These are phyloP conservation scores for Hypholoma fasciculare DNA, from an alignment of 768 basidiomycete species.

Conservation along the genomic window DNA sequence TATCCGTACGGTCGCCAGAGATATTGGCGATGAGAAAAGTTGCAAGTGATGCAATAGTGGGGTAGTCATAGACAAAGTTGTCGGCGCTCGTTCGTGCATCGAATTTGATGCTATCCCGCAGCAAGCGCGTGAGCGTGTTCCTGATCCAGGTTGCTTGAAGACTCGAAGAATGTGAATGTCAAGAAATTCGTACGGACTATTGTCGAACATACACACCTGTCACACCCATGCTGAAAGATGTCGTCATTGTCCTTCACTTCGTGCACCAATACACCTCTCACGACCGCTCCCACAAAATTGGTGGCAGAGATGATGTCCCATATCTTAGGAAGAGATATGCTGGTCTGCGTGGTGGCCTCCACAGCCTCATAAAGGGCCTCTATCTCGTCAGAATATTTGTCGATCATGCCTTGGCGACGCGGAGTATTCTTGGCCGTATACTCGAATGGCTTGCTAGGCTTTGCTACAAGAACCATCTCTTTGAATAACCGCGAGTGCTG, in stretches of 20 bases:
- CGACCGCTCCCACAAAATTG: slow-evolving; percentile 5
- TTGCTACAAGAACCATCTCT: slow-evolving; percentile 44
- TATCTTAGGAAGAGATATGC: slow-evolving; percentile 2
- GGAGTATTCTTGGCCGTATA: slow-evolving; percentile 42
- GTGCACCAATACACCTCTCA: slow-evolving; percentile 4
- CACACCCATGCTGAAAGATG: slow-evolving; percentile 12
- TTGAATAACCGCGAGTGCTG: slow-evolving; percentile 47
- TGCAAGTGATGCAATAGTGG: slow-evolving; percentile 1
- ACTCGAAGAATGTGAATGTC: neutral
- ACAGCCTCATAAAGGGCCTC: slow-evolving; percentile 15
- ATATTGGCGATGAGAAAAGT: neutral
- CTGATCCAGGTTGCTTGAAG: slow-evolving; percentile 12
- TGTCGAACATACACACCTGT: neutral
- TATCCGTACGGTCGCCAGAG: neutral
- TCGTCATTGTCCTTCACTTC: slow-evolving; percentile 2
- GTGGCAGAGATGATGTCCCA: slow-evolving; percentile 2
- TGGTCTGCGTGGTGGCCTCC: slow-evolving; percentile 15
- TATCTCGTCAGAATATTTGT: slow-evolving; percentile 41
- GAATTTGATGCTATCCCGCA: neutral
- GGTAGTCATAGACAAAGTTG: slow-evolving; percentile 10
- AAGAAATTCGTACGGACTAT: neutral
- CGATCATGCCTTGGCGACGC: slow-evolving; percentile 34
- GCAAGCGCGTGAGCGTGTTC: slow-evolving; percentile 3
- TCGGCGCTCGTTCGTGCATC: slow-evolving; percentile 3
- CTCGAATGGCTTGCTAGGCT: slow-evolving; percentile 39